phyloP scores from a whole-genome alignment of 1,284 basidiomycete genomes.

The Spongispora temasekensis region DNA sequence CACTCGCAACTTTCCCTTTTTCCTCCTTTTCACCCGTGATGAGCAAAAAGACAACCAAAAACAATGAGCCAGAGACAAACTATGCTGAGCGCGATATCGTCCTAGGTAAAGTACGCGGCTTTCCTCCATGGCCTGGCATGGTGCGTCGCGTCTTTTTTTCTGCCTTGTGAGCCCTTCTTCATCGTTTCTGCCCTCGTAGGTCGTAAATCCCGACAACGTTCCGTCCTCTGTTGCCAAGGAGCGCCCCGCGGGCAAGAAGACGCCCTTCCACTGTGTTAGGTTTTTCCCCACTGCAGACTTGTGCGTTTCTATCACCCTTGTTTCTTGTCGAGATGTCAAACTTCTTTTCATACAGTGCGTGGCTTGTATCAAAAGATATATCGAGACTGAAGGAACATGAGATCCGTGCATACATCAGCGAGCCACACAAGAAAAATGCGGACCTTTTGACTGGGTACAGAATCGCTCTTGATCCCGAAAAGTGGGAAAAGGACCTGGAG shows the following conservation, averaged over 20 bases:
- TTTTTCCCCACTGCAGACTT: constrained; percentile 93
- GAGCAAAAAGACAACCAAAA: constrained; percentile 61
- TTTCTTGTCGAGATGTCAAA: constrained; percentile 16
- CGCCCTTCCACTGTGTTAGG: constrained; percentile 73
- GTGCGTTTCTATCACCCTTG: constrained; percentile 53
- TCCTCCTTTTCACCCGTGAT: constrained; percentile 35
- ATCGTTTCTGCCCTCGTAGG: constrained; percentile 43
- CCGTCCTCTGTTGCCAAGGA: constrained; percentile 65
- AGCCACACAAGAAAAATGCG: constrained; percentile 71
- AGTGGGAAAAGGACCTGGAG: constrained; percentile 70
- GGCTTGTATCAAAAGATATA: constrained; percentile 84
- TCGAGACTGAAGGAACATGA: constrained; percentile 77
- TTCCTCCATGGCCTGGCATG: constrained; percentile 90
- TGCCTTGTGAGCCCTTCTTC: constrained; percentile 4
- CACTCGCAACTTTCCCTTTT: constrained; percentile 20
- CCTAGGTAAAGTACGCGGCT: constrained; percentile 91
- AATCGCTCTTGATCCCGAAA: constrained; percentile 77
- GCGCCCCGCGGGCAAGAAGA: constrained; percentile 70
- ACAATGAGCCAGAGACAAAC: constrained; percentile 44
- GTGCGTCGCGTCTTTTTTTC: constrained; percentile 51
- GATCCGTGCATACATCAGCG: constrained; percentile 81
- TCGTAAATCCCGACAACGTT: constrained; percentile 72
- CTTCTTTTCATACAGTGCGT: constrained; percentile 58
- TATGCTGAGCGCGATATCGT: constrained; percentile 79
- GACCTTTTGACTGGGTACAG: constrained; percentile 82